Evolutionary conservation across 257 asterid species (phyloP).

Genomic region (Solanum bulbocastanum): DNA sequence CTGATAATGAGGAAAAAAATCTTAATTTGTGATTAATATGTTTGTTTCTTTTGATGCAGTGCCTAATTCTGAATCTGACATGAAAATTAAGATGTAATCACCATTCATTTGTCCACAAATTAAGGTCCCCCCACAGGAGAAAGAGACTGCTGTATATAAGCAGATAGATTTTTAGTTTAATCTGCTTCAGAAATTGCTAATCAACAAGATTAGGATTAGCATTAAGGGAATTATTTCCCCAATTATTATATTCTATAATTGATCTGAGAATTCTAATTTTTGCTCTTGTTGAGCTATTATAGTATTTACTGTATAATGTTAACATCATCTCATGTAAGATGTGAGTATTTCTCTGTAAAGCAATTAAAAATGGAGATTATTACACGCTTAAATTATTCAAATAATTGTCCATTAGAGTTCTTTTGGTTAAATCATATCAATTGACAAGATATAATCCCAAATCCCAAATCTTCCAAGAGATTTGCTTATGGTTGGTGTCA

Average conservation of each 20-base stretch:
- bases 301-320: constrained; percentile 7
- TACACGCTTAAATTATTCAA: not conserved
- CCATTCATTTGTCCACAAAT: not conserved
- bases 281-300: not conserved
- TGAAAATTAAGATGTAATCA: constrained; percentile 52
- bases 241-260: not conserved
- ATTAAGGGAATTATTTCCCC: not conserved
- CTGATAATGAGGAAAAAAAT: not conserved
- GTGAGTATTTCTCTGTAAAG: constrained; percentile 6
- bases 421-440: not conserved
- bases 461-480: constrained; percentile 20
- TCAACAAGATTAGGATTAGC: constrained; percentile 9
- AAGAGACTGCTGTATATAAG: constrained; percentile 43
- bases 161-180: constrained; percentile 25
- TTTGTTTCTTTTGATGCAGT: constrained; percentile 27
- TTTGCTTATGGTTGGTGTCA: constrained; percentile 16
- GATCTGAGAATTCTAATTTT: not conserved
- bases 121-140: constrained; percentile 9
- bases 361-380: constrained; percentile 12
- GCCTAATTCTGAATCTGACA: constrained; percentile 31
- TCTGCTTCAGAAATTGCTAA: constrained; percentile 21
- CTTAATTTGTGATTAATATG: not conserved
- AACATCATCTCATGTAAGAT: constrained; percentile 18
- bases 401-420: not conserved
- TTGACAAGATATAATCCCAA: constrained; percentile 16